Evolutionary conservation across 78 protist genomes (phyloP), one percentile per base, ranked within the genome.

Genomic region (Planoprotostelium fungivorum): DNA sequence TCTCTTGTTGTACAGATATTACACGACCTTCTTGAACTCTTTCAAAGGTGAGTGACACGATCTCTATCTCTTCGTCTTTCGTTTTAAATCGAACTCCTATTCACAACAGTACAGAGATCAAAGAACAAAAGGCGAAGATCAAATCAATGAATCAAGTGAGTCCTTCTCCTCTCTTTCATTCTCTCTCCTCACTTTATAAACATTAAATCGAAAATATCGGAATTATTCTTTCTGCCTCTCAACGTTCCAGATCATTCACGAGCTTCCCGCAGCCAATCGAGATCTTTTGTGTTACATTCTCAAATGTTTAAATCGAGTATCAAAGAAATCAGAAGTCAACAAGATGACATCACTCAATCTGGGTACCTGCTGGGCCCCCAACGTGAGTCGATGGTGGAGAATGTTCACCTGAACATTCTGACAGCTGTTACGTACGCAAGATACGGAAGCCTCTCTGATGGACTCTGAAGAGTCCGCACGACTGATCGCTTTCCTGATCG

Each of bases 301-400:
- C 16, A 51, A 51, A 51, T 51, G 5, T 25, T 16, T 51, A 5
- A 5, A 51, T 16, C 73, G 73, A 5, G 73, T 51, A 5, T 51
- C 73, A 51, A 51, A 5, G 16, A 51, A 51, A 51, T 51, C 73
- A 25, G 31, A 35, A 23, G 83, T 73, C 25, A 94, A 94, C 89
- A 89, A 90, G 39, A 94, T 94, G 96, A 94, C 94, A 1, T 34
- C 92, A 1, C 35, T 37, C n/a, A 94, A 94, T 84, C 37, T 94
- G n/a, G 96, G 93, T 10, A 91, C 90, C 34, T 93, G 90, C 63
- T 88, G 87, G 73, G 96, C 96, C 31, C 96, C 96, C 84, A 94
- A 94, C 29, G 84, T 93, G 73, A 51, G 73, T 51, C 16, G n/a
- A n/a, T n/a, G n/a, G n/a, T 51, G 16, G 16, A 51, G 5, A 51